phyloP scores from a whole-genome alignment of 1,284 basidiomycete genomes.

The Cryptococcus sp. region DNA sequence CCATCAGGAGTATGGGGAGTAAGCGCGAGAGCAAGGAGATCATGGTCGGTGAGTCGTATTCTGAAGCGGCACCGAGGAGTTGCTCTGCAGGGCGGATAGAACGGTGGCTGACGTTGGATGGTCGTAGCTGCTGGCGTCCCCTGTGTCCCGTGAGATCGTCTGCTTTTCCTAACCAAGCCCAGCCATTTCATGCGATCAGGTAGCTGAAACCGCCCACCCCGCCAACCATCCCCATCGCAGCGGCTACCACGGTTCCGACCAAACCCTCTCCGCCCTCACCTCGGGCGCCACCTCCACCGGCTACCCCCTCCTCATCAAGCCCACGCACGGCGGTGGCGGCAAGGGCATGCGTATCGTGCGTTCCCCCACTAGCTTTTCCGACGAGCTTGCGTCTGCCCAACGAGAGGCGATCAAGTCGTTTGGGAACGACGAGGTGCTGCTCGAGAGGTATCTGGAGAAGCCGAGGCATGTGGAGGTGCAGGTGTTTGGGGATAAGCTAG shows the following conservation, averaged over 20 bases:
- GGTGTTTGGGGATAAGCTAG: slow-evolving; percentile 75
- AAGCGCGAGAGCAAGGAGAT: slow-evolving; percentile 69
- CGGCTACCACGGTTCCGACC: slow-evolving; percentile 56
- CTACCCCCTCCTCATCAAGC: slow-evolving; percentile 65
- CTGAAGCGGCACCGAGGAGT: not conserved
- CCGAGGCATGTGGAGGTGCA: slow-evolving; percentile 87
- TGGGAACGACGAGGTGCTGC: slow-evolving; percentile 76
- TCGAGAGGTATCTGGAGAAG: slow-evolving; percentile 80
- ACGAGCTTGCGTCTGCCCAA: slow-evolving; percentile 76
- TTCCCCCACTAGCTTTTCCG: slow-evolving; percentile 54
- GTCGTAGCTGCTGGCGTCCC: slow-evolving; percentile 74
- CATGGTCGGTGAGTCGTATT: slow-evolving; percentile 68
- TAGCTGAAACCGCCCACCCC: no score
- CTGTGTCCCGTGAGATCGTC: slow-evolving; percentile 82
- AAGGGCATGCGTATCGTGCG: slow-evolving; percentile 66
- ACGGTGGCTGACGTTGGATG: slow-evolving; percentile 1
- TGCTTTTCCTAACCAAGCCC: no score
- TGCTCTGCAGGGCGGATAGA: not conserved
- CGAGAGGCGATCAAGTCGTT: slow-evolving; percentile 83
- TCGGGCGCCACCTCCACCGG: slow-evolving; percentile 53
- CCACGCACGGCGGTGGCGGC: slow-evolving; percentile 69
- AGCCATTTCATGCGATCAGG: no score
- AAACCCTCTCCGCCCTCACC: slow-evolving; percentile 55
- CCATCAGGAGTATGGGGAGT: slow-evolving; percentile 62
- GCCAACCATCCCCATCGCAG: slow-evolving; percentile 29